These are phyloP conservation scores for Fusarium cyanostomum DNA, from an alignment of 2,329 filamentous ascomycete species.

Conservation along the genomic window DNA sequence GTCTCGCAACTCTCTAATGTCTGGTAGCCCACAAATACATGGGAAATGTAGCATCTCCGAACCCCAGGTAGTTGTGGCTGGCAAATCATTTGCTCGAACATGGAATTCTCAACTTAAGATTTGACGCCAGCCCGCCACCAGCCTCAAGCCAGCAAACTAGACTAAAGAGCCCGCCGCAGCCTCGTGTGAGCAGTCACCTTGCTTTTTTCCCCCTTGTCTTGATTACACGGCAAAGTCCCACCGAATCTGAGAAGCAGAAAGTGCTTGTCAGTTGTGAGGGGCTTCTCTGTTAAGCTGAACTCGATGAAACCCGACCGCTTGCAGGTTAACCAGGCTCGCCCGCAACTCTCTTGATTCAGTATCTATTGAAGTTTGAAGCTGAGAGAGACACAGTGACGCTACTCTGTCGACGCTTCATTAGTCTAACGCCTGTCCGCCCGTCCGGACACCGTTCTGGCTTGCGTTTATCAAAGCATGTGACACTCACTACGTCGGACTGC, in stretches of 20 bases:
- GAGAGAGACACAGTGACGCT: not conserved
- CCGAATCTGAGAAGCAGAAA: no score
- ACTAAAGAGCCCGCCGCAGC: slow-evolving; percentile 10
- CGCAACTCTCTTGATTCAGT: not conserved
- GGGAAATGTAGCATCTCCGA: slow-evolving; percentile 7
- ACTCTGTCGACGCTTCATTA: not conserved
- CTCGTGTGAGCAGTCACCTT: not conserved
- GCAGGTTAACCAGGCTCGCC: no score
- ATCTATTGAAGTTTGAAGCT: not conserved
- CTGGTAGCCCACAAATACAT: slow-evolving; percentile 13
- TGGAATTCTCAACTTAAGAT: slow-evolving; percentile 29
- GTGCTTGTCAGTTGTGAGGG: no score
- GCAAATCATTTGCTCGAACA: slow-evolving; percentile 23
- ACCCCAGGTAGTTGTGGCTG: slow-evolving; percentile 19
- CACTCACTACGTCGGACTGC: slow-evolving; percentile 10
- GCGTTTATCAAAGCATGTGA: slow-evolving; percentile 10
- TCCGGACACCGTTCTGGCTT: no score
- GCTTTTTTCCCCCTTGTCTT: not conserved
- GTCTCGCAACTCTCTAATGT: slow-evolving; percentile 18
- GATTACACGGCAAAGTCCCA: not conserved
- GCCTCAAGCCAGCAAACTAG: slow-evolving; percentile 18
- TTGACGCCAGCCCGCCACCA: slow-evolving; percentile 38
- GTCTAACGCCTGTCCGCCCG: not conserved
- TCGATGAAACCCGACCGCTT: no score
- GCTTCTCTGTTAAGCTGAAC: no score